Evolutionary conservation across 768 basidiomycete genomes (phyloP).

Genomic region (Strobilomyces confusus): DNA sequence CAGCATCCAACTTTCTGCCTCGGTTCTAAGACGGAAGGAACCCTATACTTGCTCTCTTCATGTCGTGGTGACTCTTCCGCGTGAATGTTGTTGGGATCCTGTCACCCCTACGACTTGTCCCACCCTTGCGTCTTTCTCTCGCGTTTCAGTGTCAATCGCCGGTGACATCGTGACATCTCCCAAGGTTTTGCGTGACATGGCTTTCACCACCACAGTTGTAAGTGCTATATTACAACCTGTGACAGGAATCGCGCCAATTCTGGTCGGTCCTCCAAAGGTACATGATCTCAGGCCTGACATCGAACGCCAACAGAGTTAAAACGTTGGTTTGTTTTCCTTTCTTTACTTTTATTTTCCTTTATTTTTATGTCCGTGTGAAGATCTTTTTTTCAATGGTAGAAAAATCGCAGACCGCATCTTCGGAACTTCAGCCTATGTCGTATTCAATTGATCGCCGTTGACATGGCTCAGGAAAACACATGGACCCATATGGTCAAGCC

Average conservation of each 20-base stretch:
- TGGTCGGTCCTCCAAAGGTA: slow-evolving; percentile 6
- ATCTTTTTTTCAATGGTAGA: slow-evolving; percentile 7
- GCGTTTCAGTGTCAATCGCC: slow-evolving; percentile 22
- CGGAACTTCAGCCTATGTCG: slow-evolving; percentile 30
- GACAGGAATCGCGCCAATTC: slow-evolving; percentile 3
- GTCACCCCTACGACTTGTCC: slow-evolving; percentile 18
- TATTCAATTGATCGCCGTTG: slow-evolving; percentile 35
- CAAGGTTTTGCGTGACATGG: slow-evolving; percentile 6
- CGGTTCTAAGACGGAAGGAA: slow-evolving; percentile 30
- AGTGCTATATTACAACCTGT: slow-evolving; percentile 4
- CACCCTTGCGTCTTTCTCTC: slow-evolving; percentile 19
- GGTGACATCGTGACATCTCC: slow-evolving; percentile 2
- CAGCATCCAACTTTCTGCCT: slow-evolving; percentile 18
- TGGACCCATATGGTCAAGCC: slow-evolving; percentile 29
- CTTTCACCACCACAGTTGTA: slow-evolving; percentile 12
- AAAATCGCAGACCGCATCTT: slow-evolving; percentile 12
- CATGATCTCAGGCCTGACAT: slow-evolving; percentile 3
- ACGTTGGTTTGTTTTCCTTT: slow-evolving; percentile 14
- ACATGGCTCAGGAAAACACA: slow-evolving; percentile 30
- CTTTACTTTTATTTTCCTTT: slow-evolving; percentile 16
- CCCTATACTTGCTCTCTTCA: slow-evolving; percentile 25
- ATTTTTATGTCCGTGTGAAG: slow-evolving; percentile 21
- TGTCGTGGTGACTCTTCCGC: slow-evolving; percentile 17
- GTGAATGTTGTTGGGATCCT: slow-evolving; percentile 12
- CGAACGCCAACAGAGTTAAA: not conserved